Evolutionary conservation across 192 early-diverging fungal genomes (phyloP).

Genomic region (Coemansia sp.): DNA sequence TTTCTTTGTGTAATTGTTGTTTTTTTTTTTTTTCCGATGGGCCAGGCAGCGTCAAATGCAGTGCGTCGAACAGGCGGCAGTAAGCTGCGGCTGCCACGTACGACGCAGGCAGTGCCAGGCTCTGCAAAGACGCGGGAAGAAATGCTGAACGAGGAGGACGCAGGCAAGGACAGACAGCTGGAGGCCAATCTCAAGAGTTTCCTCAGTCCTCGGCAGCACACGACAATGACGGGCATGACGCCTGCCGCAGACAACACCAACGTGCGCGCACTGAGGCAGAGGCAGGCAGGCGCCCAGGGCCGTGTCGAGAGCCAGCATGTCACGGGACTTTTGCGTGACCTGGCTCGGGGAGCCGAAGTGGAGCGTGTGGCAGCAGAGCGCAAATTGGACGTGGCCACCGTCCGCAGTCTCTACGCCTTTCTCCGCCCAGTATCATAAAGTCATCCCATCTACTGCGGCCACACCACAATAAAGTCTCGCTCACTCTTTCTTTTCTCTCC

Average conservation of each 20-base stretch:
- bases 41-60: slow-evolving; percentile 28
- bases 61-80: background rate
- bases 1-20: background rate
- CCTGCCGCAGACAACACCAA: slow-evolving; percentile 33
- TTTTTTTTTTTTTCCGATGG: slow-evolving; percentile 8
- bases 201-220: slow-evolving; percentile 34
- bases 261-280: slow-evolving; percentile 25
- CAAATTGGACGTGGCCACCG: slow-evolving; percentile 13
- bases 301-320: slow-evolving; percentile 11
- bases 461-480: background rate
- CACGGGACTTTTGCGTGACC: slow-evolving; percentile 3
- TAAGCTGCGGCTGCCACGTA: slow-evolving; percentile 24
- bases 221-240: slow-evolving; percentile 27
- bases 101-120: slow-evolving; percentile 3
- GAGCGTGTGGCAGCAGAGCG: slow-evolving; percentile 13
- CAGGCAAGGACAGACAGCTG: slow-evolving; percentile 1
- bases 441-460: background rate
- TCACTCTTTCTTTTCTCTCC: background rate
- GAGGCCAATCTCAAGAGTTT: slow-evolving; percentile 39
- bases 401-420: slow-evolving; percentile 3
- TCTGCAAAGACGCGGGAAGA: slow-evolving; percentile 43
- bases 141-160: slow-evolving; percentile 28
- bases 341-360: background rate
- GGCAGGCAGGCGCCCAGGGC: slow-evolving; percentile 12
- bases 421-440: slow-evolving; percentile 4